Percentiles rank a stretch among this genome's conserved stretches.
phyloP scores from a whole-genome alignment of 441 rosid genomes.

The Populus hybrid region DNA sequence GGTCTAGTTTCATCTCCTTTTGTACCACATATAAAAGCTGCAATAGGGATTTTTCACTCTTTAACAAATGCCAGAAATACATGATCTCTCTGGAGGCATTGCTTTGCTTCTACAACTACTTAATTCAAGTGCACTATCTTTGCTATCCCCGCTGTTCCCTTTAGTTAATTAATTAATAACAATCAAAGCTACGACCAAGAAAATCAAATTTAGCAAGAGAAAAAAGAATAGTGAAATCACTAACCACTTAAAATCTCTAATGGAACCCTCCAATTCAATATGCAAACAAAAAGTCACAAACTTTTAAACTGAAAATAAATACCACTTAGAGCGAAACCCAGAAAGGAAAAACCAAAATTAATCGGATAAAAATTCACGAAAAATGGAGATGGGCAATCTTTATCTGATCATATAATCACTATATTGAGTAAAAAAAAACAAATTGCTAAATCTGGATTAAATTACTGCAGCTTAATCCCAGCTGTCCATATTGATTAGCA shows the following conservation, averaged over 20 bases:
- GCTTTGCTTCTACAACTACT: not conserved
- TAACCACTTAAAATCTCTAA: not conserved
- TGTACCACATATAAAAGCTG: not conserved
- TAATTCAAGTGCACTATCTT: not conserved
- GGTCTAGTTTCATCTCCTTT: not conserved
- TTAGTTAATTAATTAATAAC: not conserved
- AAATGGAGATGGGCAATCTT: not conserved
- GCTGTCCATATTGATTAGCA: constrained; percentile 10
- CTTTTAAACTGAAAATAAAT: not conserved
- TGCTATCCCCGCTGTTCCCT: not conserved
- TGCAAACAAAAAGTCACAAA: not conserved
- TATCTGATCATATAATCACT: not conserved
- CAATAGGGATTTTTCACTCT: not conserved
- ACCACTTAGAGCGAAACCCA: not conserved
- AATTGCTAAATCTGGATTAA: constrained; percentile 2
- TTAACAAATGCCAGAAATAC: not conserved
- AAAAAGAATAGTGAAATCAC: not conserved
- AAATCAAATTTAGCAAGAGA: not conserved
- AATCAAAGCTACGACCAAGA: not conserved
- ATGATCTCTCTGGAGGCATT: not conserved
- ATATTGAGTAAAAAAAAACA: not conserved
- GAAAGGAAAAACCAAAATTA: not conserved
- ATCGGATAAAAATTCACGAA: not conserved
- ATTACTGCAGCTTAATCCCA: constrained; percentile 9
- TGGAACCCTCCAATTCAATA: not conserved